Evolutionary conservation across 495 filamentous ascomycete genomes (phyloP), one percentile per base, ranked within the genome.

Genomic region (Penicillium cinerascens): DNA sequence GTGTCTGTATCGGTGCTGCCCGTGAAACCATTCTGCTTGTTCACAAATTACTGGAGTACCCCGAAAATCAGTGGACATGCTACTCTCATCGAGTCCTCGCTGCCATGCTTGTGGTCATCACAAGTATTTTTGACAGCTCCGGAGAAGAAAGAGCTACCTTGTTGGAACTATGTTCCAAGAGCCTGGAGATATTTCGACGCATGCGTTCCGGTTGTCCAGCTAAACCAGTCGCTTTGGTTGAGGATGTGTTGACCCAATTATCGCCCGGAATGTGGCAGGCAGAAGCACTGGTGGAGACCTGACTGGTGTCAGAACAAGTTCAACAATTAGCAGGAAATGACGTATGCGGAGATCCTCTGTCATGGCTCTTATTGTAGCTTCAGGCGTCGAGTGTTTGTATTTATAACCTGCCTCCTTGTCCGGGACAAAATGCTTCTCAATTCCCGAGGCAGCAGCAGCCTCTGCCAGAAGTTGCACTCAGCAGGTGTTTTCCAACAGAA

Each of bases 361-460:
- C n/a, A n/a, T n/a, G n/a, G n/a, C n/a, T n/a, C n/a, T n/a, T n/a
- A n/a, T n/a, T 17, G 18, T 16, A 39, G 37, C 37, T 16, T 39
- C 18, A 17, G 37, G 37, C 4, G 37, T 7, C 18, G 16, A 18
- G 16, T 39, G 37, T 6, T 20, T 20, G 7, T 39, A 39, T 49
- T 76, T 80, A 58, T 73, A 76, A 2, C 66, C 72, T 6, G 78
- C 79, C 56, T 81, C 77, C 42, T 78, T 76, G 56, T 81, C 73
- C 46, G 58, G 66, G 46, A 80, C 69, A 23, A 78, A 44, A 18
- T 63, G 46, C 60, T 72, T 79, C 36, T 61, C 47, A 17, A 71
- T 42, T 6, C 64, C 50, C 16, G 23, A 23, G 1, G 74, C 75
- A 23, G 18, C 22, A 5, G 20, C 46, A 8, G 46, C 35, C 51